Evolutionary conservation across 371 early-diverging fungal species (phyloP), one percentile per base, ranked within the genome.

Genomic region (Haplosporangium sp.): DNA sequence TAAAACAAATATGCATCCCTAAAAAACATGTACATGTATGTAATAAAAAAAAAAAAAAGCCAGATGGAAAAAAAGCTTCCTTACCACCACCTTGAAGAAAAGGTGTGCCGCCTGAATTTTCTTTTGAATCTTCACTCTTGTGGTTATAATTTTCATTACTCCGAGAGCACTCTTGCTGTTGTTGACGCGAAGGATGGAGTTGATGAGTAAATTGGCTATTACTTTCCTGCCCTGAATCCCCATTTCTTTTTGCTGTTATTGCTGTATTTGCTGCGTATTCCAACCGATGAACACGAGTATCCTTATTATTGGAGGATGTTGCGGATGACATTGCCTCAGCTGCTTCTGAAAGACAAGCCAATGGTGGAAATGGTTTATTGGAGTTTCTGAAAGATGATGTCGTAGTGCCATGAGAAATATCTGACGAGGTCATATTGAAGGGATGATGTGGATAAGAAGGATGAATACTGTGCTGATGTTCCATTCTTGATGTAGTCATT

Each of bases 401-500:
- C 34, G n/a, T 13, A 8, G 2, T 17, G 48, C 17, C 40, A 42
- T 60, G 35, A 35, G 38, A 42, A 17, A 15, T 34, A 0, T 65
- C 65, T 27, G 67, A 20, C 35, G 61, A 35, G 6, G 69, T 3
- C 62, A 37, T 34, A 20, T 50, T 70, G 64, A 70, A 70, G 9
- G 63, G 63, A 20, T 70, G 64, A 47, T 58, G 63, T 13, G 64
- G 57, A 37, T 72, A 66, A n/a, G 20, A 20, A 1, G 72, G 61
- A 8, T 40, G 66, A n/a, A 72, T 61, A 38, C 61, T 72, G 7
- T 56, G 66, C 27, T 70, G 70, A 19, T 70, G 70, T 47, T 72
- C 72, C 57, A 66, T 72, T 52, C 72, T 65, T 27, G 72, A 72
- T 56, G 72, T 72, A 34, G 72, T 72, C 72, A 72, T 70, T 44